Conservation (phyloP, 2,329 filamentous ascomycete genomes). For the Cordyceps cateniannulata region DNA sequence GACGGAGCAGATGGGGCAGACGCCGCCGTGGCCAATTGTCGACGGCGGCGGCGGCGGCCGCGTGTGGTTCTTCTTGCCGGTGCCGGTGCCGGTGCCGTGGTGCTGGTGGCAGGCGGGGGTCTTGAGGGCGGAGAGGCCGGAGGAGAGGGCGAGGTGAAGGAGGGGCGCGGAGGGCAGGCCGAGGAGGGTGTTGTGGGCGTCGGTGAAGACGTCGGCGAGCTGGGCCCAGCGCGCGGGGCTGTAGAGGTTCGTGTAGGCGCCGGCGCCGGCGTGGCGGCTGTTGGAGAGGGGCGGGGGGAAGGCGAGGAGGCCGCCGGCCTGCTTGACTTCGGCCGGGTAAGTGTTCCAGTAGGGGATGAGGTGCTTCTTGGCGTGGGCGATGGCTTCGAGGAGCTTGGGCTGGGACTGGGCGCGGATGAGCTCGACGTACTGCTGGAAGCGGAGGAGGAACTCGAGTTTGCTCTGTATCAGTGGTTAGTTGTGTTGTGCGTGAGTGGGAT, state of each 20-base stretch:
- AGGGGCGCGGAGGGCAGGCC: slow-evolving; percentile 76
- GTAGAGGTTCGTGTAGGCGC: slow-evolving; percentile 56
- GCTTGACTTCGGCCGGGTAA: slow-evolving; percentile 61
- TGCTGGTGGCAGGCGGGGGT: slow-evolving; percentile 83
- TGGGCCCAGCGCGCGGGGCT: slow-evolving; percentile 64
- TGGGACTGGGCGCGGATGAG: slow-evolving; percentile 64
- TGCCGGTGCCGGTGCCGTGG: slow-evolving; percentile 31
- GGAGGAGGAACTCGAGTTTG: slow-evolving; percentile 85
- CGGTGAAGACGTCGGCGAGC: slow-evolving; percentile 74
- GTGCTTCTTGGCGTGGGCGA: slow-evolving; percentile 75
- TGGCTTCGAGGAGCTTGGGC: slow-evolving; percentile 66
- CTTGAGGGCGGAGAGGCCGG: slow-evolving; percentile 89
- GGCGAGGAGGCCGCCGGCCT: slow-evolving; percentile 75
- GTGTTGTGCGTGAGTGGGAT: not conserved
- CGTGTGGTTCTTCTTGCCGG: not conserved
- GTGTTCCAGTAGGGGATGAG: slow-evolving; percentile 63
- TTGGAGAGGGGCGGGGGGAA: slow-evolving; percentile 42
- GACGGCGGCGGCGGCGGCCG: slow-evolving; percentile 14
- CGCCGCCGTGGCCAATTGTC: slow-evolving; percentile 60
- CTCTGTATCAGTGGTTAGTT: slow-evolving; percentile 40
- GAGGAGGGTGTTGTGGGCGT: slow-evolving; percentile 80
- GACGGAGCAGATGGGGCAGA: slow-evolving; percentile 93
- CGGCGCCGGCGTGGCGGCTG: slow-evolving; percentile 26
- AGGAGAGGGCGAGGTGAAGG: slow-evolving; percentile 83
- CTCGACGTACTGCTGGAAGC: slow-evolving; percentile 93